Percentiles rank a stretch among this genome's conserved stretches.
phyloP scores from a whole-genome alignment of 495 filamentous ascomycete genomes.

The Penicillium steckii region DNA sequence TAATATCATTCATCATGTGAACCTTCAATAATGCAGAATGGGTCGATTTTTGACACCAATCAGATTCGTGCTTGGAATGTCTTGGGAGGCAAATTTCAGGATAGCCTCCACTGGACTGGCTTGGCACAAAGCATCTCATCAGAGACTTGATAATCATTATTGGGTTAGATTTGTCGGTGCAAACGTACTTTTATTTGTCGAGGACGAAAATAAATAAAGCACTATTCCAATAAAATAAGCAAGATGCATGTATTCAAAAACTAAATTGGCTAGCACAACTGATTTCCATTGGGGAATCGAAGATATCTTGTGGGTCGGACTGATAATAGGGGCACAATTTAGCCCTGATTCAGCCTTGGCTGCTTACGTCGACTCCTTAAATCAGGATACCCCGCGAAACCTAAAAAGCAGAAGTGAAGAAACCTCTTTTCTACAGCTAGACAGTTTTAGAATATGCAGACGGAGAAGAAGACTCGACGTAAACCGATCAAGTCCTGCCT shows the following conservation, averaged over 20 bases:
- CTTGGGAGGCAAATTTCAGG: neutral
- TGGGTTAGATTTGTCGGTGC: neutral
- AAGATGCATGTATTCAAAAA: no score
- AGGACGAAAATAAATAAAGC: no score
- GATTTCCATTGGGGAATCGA: neutral
- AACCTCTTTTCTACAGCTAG: neutral
- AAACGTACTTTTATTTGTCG: no score
- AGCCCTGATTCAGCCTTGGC: neutral
- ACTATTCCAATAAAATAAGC: no score
- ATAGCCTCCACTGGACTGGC: neutral
- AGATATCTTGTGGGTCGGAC: neutral
- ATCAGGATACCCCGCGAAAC: neutral
- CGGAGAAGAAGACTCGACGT: neutral
- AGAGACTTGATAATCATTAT: neutral
- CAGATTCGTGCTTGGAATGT: neutral
- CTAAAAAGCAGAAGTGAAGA: neutral
- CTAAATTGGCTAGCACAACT: no score
- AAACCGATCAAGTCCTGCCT: neutral
- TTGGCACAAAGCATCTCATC: neutral
- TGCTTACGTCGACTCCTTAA: neutral
- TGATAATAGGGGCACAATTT: neutral
- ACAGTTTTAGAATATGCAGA: neutral
- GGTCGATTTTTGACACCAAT: neutral
- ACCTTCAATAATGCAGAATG: neutral
- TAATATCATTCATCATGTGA: neutral